Evolutionary conservation across 1,284 basidiomycete species (phyloP), one percentile per base, ranked within the genome.

Genomic region (Puccinia sorghi): DNA sequence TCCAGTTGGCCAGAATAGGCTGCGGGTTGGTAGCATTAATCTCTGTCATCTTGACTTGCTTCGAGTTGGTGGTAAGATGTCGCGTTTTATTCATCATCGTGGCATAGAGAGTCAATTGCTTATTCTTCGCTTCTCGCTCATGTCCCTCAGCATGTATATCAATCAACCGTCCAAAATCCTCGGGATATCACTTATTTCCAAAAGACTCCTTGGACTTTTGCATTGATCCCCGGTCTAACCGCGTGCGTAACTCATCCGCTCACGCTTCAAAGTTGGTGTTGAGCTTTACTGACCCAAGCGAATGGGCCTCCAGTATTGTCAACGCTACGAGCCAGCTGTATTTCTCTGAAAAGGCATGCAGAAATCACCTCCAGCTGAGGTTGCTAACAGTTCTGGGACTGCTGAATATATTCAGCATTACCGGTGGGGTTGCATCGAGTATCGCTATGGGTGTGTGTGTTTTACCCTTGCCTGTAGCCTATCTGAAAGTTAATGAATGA

Each of bases 191-290:
- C 22, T 15, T 67, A 48, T 67, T 67, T 67, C 48, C 43, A 67
- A 67, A 67, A 67, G 27, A 67, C 64, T 48, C 64, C 64, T 50
- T 67, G 64, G 64, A 67, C 64, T 25, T 67, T 67, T 27, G 64
- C 64, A 48, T 67, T 67, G 22, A 67, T 67, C 22, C 64, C 64
- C 46, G 25, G 27, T 22, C 27, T 67, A 22, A 48, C 41, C 25
- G 64, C 64, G 64, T 67, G 46, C 41, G 64, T 67, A 67, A 12
- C 64, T 22, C 25, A 46, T 25, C 64, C 7, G 27, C 46, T 41
- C 39, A n/a, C 25, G 41, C 22, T 64, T 43, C 25, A 48, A 46
- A 6, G 7, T 15, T 11, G 46, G 46, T 48, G 41, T 50, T 48
- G 8, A 25, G 15, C 25, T 32, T 32, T 8, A 48, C 27, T 67